A percentile compares a stretch with the other conserved stretches of the same genome.
Conservation (phyloP, 2,329 filamentous ascomycete genomes). For the Colletotrichum trifolii region DNA sequence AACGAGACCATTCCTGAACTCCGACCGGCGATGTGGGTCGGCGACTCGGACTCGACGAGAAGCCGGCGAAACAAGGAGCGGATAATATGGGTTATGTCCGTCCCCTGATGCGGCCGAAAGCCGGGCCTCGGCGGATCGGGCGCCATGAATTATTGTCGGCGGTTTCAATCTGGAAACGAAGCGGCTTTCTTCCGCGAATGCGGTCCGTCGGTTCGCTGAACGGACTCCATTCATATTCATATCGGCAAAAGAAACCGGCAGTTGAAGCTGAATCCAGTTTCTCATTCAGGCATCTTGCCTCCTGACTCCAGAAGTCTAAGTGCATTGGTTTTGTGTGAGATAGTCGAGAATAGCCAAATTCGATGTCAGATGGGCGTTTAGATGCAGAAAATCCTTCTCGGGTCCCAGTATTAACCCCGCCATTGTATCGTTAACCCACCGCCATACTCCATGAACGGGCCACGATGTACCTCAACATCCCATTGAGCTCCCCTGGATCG, state of each 20-base stretch:
- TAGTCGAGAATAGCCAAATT: too few relatives aligned
- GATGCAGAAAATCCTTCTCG: too few relatives aligned
- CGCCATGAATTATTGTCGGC: not conserved
- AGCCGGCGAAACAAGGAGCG: conserved; percentile 17
- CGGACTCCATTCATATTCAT: not conserved
- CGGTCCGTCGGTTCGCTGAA: not conserved
- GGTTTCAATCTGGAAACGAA: not conserved
- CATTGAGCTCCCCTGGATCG: too few relatives aligned
- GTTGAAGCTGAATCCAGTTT: not conserved
- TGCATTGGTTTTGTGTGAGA: too few relatives aligned
- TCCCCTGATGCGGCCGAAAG: not conserved
- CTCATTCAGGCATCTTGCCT: not conserved
- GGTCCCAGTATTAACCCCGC: too few relatives aligned
- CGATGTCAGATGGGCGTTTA: too few relatives aligned
- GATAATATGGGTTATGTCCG: conserved; percentile 22
- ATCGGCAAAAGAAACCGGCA: conserved; percentile 4
- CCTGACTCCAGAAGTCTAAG: not conserved
- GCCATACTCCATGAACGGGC: too few relatives aligned
- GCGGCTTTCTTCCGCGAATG: not conserved
- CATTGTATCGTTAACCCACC: too few relatives aligned
- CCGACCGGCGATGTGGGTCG: conserved; percentile 15
- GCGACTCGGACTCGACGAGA: conserved; percentile 24
- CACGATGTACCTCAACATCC: too few relatives aligned
- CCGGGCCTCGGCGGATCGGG: not conserved
- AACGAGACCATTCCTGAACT: not conserved